These are phyloP conservation scores for Leptodermis oblonga DNA, from an alignment of 257 asterid species.

Conservation along the genomic window DNA sequence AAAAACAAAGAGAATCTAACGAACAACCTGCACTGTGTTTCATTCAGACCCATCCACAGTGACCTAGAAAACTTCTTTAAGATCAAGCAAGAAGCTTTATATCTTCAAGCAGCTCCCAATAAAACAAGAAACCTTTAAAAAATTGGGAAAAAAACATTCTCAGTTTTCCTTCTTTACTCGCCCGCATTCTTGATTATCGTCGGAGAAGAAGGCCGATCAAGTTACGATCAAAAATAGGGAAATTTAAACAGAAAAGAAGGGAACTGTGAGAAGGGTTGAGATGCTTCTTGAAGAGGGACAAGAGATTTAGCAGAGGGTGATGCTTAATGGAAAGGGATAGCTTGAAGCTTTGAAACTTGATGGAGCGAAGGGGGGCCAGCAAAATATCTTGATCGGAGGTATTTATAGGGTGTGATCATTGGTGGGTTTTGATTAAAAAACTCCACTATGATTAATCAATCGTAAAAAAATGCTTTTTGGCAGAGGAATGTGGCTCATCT, in stretches of 20 bases:
- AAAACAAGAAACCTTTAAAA: not conserved
- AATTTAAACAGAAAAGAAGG: too few relatives aligned
- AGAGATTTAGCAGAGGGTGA: slow-evolving; percentile 2
- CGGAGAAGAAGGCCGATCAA: not conserved
- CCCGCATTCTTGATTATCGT: not conserved
- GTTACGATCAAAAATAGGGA: not conserved
- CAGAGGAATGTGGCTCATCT: too few relatives aligned
- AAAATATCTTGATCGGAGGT: slow-evolving; percentile 15
- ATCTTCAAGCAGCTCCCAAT: not conserved
- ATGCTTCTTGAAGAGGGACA: slow-evolving; percentile 16
- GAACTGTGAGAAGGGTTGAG: not conserved
- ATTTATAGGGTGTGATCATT: slow-evolving; percentile 5
- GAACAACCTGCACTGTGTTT: slow-evolving; percentile 7
- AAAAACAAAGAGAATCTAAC: slow-evolving; percentile 1
- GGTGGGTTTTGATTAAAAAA: too few relatives aligned
- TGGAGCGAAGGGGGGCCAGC: not conserved
- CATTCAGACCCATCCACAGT: not conserved
- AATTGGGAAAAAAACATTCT: not conserved
- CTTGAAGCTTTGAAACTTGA: not conserved
- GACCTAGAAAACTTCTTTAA: not conserved
- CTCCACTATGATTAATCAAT: too few relatives aligned
- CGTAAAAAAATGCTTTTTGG: too few relatives aligned
- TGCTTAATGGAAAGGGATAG: not conserved
- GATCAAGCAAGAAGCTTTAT: not conserved
- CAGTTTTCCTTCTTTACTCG: not conserved